Conservation (phyloP, 31 red algal species). For the Endocladia muricata region DNA sequence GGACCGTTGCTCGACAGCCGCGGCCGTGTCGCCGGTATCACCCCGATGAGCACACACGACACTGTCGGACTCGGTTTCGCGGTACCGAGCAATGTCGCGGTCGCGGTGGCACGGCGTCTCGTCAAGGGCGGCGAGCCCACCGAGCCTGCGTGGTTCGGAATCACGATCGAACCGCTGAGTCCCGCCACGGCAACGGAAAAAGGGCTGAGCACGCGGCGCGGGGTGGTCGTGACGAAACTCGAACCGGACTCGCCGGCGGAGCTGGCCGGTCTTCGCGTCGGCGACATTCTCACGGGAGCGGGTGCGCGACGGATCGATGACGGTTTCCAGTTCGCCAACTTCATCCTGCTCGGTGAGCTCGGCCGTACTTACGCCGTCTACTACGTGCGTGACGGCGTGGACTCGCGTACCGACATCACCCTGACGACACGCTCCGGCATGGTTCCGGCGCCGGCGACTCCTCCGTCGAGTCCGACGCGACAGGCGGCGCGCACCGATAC, state of each 20-base stretch:
- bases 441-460: too few relatives aligned
- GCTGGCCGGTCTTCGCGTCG: not conserved
- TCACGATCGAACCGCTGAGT: constrained; percentile 19
- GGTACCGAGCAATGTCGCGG: constrained; percentile 47
- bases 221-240: not conserved
- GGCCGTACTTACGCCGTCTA: too few relatives aligned
- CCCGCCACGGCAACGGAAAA: not conserved
- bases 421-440: too few relatives aligned
- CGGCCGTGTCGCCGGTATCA: constrained; percentile 55
- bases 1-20: constrained; percentile 55
- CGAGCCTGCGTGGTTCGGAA: constrained; percentile 6
- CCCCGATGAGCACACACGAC: constrained; percentile 40
- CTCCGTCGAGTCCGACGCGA: too few relatives aligned
- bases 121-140: not conserved
- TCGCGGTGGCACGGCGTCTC: constrained; percentile 33
- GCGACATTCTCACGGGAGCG: not conserved
- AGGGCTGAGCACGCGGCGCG: not conserved
- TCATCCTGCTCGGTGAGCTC: too few relatives aligned
- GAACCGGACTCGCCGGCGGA: not conserved
- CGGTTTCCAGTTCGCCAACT: not conserved
- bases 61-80: constrained; percentile 68
- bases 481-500: too few relatives aligned
- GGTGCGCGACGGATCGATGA: not conserved
- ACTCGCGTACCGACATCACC: too few relatives aligned
- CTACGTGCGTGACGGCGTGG: too few relatives aligned